Evolutionary conservation across 192 early-diverging fungal genomes (phyloP).

Genomic region (Chytriomyces confervae): DNA sequence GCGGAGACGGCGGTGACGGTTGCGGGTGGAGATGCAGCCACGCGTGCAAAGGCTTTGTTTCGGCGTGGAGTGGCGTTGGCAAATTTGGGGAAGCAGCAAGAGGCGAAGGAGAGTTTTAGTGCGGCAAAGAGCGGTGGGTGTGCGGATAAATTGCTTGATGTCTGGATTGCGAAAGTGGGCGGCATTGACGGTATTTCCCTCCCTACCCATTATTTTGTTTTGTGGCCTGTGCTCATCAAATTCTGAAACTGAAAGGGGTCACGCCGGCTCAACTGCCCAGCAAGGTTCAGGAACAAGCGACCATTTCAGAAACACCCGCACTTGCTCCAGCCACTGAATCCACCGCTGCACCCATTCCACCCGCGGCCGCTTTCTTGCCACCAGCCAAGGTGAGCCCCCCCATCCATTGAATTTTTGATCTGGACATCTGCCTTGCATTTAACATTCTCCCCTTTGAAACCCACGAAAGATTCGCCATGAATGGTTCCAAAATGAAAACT

Average conservation of each 20-base stretch:
- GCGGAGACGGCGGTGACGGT: conserved; percentile 60
- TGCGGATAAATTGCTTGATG: conserved; percentile 14
- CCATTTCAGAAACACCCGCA: not conserved
- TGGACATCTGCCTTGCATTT: not conserved
- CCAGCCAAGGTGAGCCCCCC: conserved; percentile 44
- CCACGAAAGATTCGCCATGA: conserved; percentile 74
- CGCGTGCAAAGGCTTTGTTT: conserved; percentile 4
- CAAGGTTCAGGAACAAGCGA: not conserved
- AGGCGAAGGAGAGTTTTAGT: conserved; percentile 61
- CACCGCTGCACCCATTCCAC: conserved; percentile 39
- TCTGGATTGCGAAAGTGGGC: conserved; percentile 35
- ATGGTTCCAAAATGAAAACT: conserved; percentile 96
- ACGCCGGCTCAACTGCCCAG: too few species aligned
- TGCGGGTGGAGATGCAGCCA: not conserved
- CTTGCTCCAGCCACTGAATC: not conserved
- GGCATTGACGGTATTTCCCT: conserved; percentile 25
- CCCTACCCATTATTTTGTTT: not conserved
- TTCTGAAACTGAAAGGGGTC: too few species aligned
- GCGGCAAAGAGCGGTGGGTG: conserved; percentile 45
- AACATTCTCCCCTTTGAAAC: conserved; percentile 13
- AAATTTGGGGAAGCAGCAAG: conserved; percentile 42
- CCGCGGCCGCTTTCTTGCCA: conserved; percentile 44
- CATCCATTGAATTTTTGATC: not conserved
- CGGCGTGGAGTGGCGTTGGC: conserved; percentile 27
- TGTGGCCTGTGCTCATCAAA: too few species aligned